Evolutionary conservation across 495 filamentous ascomycete genomes (phyloP).

Genomic region (Penicillium argentinense): DNA sequence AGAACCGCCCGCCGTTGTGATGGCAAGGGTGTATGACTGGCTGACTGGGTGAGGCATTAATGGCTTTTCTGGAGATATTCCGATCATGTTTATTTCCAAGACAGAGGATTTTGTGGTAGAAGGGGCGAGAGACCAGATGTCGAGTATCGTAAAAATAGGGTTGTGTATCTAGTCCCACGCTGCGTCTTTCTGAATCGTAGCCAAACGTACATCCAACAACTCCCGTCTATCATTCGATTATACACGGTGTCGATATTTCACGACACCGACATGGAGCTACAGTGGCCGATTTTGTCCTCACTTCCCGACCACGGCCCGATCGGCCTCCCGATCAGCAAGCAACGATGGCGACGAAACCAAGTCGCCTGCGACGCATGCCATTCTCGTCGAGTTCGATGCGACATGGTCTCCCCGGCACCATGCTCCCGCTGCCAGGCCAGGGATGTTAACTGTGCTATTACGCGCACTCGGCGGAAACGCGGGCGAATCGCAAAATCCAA

Average conservation of each 20-base stretch:
- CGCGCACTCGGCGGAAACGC: constrained; percentile 44
- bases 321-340: constrained; percentile 37
- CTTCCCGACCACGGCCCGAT: constrained; percentile 28
- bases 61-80: background rate
- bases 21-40: background rate
- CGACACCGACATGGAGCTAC: constrained; percentile 21
- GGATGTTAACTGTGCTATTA: constrained; percentile 43
- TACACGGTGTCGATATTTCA: background rate
- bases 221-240: background rate
- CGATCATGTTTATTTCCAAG: background rate
- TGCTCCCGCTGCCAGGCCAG: constrained; percentile 47
- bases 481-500: constrained; percentile 42
- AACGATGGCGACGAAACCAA: constrained; percentile 46
- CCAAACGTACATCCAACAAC: too few relatives aligned
- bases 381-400: constrained; percentile 46
- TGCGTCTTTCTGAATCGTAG: too few relatives aligned
- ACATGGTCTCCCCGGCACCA: constrained; percentile 38
- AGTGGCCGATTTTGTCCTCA: constrained; percentile 38
- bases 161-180: background rate
- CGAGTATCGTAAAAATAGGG: background rate
- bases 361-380: constrained; percentile 50
- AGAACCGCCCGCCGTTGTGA: background rate
- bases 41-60: background rate
- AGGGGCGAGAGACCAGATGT: background rate
- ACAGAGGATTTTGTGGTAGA: background rate